Evolutionary conservation across 192 early-diverging fungal species (phyloP), one percentile per base, ranked within the genome.

Genomic region (Entrophospora sp.): DNA sequence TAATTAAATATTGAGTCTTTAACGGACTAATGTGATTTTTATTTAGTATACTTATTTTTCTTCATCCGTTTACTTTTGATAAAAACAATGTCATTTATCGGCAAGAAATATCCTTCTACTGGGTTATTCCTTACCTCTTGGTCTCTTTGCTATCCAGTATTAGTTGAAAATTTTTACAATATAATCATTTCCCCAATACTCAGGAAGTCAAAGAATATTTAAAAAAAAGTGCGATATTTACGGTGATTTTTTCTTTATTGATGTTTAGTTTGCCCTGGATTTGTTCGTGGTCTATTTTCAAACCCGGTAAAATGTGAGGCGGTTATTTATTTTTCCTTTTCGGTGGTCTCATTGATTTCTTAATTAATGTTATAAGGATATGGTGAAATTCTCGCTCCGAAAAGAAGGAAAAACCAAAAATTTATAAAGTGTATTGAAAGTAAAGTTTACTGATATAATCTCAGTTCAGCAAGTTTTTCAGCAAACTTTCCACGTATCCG

Each of bases 371-470:
- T 6, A 25, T 25, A 6, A 16, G 48, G 18, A n/a, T 22, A 51
- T 20, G 24, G 20, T 20, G 9, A n/a, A n/a, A 5, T 8, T 8
- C 7, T 8, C 20, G 5, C 7, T 51, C 48, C 14, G n/a, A n/a
- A n/a, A n/a, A 51, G 9, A n/a, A 25, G n/a, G 20, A 5, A 5
- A 20, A 51, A 16, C 6, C 6, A 22, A 20, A 20, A 20, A 51
- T 20, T 16, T 16, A 51, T 5, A 25, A 20, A 51, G 48, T 51
- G 18, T 51, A 51, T 10, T 51, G 5, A 51, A 51, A n/a, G 18
- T 51, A 51, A 25, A 51, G 48, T 28, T 28, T 12, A 37, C 14
- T 58, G 24, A 58, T 58, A 58, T 58, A 58, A 35, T 58, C 56
- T 37, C 56, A 58, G 16, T 58, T 58, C 35, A 58, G n/a, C n/a